Conservation (phyloP, 1,284 basidiomycete genomes). For the Heliocybe sulcata region DNA sequence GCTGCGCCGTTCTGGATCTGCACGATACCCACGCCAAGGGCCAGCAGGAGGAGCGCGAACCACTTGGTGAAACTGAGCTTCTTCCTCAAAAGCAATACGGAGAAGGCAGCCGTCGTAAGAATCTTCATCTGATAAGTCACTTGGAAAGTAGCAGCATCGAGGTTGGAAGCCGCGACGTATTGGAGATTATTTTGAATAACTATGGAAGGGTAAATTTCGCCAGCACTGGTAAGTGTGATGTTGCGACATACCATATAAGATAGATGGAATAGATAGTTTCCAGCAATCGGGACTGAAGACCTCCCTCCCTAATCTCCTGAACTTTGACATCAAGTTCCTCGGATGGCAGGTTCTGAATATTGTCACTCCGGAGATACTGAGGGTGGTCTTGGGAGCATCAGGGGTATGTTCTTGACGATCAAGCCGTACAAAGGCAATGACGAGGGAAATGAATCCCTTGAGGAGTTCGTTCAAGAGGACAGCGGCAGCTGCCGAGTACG, state of each 20-base stretch:
- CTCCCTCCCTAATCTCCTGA: conserved; percentile 45
- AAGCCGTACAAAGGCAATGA: conserved; percentile 44
- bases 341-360: conserved; percentile 6
- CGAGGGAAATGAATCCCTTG: conserved; percentile 86
- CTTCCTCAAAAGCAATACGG: conserved; percentile 76
- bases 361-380: conserved; percentile 3
- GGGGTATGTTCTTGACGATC: conserved; percentile 2
- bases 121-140: conserved; percentile 96
- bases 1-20: conserved; percentile 63
- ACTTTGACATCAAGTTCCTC: conserved; percentile 25
- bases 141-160: conserved; percentile 89
- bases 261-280: conserved; percentile 94
- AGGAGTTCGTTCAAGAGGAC: conserved; percentile 92
- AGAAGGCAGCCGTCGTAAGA: conserved; percentile 91
- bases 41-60: conserved; percentile 78
- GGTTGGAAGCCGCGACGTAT: conserved; percentile 88
- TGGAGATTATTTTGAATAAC: conserved; percentile 94
- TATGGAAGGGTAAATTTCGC: not conserved
- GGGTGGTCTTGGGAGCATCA: conserved; percentile 4
- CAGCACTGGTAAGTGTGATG: conserved; percentile 7
- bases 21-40: conserved; percentile 86
- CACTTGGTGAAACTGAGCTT: conserved; percentile 73
- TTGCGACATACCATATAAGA: conserved; percentile 56
- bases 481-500: conserved; percentile 90
- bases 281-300: conserved; percentile 85